These are phyloP conservation scores for Fusarium pseudograminearum DNA, from an alignment of 2,329 filamentous ascomycete species.

Conservation along the genomic window DNA sequence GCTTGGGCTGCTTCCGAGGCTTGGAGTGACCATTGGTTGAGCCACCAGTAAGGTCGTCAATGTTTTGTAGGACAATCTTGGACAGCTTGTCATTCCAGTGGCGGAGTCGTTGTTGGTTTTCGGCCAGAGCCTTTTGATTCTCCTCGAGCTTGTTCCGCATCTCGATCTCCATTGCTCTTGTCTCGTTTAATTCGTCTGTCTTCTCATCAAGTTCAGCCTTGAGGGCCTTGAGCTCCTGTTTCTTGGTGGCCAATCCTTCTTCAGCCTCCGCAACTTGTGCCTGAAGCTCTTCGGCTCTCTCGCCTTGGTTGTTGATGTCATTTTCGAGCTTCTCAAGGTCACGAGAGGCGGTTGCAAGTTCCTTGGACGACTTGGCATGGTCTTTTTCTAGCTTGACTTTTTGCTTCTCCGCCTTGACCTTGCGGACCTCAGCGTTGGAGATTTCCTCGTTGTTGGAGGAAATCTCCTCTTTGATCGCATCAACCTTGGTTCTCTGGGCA, in stretches of 20 bases:
- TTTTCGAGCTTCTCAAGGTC: slow-evolving; percentile 84
- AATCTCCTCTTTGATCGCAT: slow-evolving; percentile 88
- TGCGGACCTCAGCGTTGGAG: slow-evolving; percentile 86
- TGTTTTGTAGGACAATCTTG: slow-evolving; percentile 85
- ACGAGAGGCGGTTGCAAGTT: slow-evolving; percentile 76
- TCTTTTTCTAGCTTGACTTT: slow-evolving; percentile 88
- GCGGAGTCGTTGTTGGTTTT: slow-evolving; percentile 84
- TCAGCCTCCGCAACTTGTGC: slow-evolving; percentile 84
- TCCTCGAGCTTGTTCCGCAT: slow-evolving; percentile 99
- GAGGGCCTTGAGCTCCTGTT: slow-evolving; percentile 80
- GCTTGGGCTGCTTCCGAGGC: slow-evolving; percentile 45
- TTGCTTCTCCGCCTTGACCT: slow-evolving; percentile 94
- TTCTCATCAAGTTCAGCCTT: slow-evolving; percentile 91
- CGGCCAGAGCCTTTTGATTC: slow-evolving; percentile 86
- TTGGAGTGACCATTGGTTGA: slow-evolving; percentile 47
- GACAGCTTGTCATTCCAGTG: slow-evolving; percentile 93
- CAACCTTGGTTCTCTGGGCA: slow-evolving; percentile 89
- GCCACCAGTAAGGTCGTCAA: slow-evolving; percentile 72
- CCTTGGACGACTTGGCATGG: slow-evolving; percentile 79
- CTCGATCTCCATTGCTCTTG: slow-evolving; percentile 90
- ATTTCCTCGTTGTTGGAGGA: slow-evolving; percentile 82
- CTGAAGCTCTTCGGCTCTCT: slow-evolving; percentile 78
- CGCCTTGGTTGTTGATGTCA: slow-evolving; percentile 82
- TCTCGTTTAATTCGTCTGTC: slow-evolving; percentile 86
- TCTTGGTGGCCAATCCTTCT: slow-evolving; percentile 80